Evolutionary conservation across 2,329 filamentous ascomycete species (phyloP).

Genomic region (Erysiphe neolycopersici): DNA sequence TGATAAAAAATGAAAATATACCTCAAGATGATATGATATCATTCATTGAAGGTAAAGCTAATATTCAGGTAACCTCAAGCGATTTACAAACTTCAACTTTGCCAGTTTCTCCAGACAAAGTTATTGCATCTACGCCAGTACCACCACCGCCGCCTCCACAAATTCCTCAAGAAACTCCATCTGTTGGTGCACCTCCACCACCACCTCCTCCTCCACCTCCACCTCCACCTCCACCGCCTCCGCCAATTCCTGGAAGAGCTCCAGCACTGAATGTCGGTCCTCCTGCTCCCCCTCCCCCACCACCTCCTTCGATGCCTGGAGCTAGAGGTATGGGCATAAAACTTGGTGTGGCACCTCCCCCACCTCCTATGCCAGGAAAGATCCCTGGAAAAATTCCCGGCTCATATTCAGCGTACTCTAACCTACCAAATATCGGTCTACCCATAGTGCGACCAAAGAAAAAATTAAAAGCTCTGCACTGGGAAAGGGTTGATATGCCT

Average conservation of each 20-base stretch:
- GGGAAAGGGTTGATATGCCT: slow-evolving; percentile 91
- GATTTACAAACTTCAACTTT: not conserved
- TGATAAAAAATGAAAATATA: not conserved
- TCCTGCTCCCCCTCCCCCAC: slow-evolving; percentile 15
- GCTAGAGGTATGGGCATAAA: slow-evolving; percentile 10
- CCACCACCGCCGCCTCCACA: not conserved
- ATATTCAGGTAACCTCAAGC: not conserved
- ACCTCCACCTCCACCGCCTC: slow-evolving; percentile 14
- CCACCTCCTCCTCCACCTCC: slow-evolving; percentile 8
- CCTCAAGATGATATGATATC: not conserved
- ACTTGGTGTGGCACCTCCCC: slow-evolving; percentile 15
- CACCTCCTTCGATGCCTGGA: slow-evolving; percentile 16
- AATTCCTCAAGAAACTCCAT: not conserved
- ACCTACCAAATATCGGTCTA: slow-evolving; percentile 34
- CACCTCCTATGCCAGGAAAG: slow-evolving; percentile 18
- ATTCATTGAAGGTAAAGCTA: not conserved
- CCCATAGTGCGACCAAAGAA: slow-evolving; percentile 81
- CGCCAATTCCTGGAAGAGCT: slow-evolving; percentile 16
- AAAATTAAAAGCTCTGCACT: slow-evolving; percentile 97
- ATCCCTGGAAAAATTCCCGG: slow-evolving; percentile 41
- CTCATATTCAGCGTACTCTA: slow-evolving; percentile 25
- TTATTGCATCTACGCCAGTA: not conserved
- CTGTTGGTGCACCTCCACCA: not conserved
- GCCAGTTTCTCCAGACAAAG: not conserved
- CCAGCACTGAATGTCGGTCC: slow-evolving; percentile 14